Percentiles rank a stretch among this genome's conserved stretches.
These are phyloP conservation scores for Haematococcus sp. DNA, from an alignment of 139 green algal genomes.

Conservation along the genomic window DNA sequence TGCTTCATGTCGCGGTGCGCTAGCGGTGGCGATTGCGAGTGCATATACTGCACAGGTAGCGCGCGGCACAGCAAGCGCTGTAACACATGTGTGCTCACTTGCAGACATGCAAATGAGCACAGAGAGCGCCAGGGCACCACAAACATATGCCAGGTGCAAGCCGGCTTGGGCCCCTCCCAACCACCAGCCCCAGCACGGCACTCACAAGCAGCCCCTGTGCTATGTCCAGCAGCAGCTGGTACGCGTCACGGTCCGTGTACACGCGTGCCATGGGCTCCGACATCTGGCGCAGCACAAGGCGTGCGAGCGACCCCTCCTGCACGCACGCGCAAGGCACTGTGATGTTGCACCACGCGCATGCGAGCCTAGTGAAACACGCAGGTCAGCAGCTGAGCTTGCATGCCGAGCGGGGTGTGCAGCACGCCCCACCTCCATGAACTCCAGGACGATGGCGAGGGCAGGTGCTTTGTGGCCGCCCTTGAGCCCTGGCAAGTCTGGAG, in stretches of 20 bases:
- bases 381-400: too few relatives aligned
- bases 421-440: conserved; percentile 4
- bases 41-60: neutral
- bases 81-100: neutral
- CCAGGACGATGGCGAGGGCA: neutral
- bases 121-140: too few relatives aligned
- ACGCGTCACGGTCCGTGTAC: conserved; percentile 1
- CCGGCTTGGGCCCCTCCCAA: too few relatives aligned
- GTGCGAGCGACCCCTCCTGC: neutral
- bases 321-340: neutral
- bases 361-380: neutral
- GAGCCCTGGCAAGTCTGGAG: too few relatives aligned
- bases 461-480: too few relatives aligned
- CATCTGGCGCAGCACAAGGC: neutral
- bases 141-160: too few relatives aligned
- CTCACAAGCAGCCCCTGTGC: neutral
- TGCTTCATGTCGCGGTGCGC: conserved; percentile 1
- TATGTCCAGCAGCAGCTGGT: neutral
- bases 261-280: neutral
- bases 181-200: too few relatives aligned
- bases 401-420: neutral
- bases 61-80: neutral
- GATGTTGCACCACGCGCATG: neutral
- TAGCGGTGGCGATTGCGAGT: neutral
- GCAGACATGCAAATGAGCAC: neutral